These are phyloP conservation scores for Areca catechu DNA, from an alignment of 176 grass and related monocot species.

Conservation along the genomic window DNA sequence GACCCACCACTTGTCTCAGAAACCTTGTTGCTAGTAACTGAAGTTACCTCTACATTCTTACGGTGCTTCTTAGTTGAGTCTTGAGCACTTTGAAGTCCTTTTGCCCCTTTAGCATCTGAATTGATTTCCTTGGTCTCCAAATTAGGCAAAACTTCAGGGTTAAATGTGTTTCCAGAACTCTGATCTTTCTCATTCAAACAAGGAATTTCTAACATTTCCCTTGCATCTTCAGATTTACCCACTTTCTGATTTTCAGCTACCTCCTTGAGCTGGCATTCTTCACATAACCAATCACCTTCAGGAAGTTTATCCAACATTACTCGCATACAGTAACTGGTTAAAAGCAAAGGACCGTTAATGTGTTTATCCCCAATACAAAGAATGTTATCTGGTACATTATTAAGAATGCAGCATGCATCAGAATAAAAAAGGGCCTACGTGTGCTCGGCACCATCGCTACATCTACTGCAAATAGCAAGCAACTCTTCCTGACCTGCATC, in stretches of 20 bases:
- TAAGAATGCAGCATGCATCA: no score
- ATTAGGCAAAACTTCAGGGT: slow-evolving; percentile 22
- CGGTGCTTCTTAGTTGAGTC: slow-evolving; percentile 22
- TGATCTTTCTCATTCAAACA: slow-evolving; percentile 21
- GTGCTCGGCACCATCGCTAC: slow-evolving; percentile 89
- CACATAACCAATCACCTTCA: slow-evolving; percentile 77
- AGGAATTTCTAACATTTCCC: slow-evolving; percentile 26
- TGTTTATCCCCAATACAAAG: no score
- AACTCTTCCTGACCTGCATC: slow-evolving; percentile 83
- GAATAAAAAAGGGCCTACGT: slow-evolving; percentile 35
- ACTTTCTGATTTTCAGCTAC: slow-evolving; percentile 38
- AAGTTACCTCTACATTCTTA: slow-evolving; percentile 23
- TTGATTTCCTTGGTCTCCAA: slow-evolving; percentile 36
- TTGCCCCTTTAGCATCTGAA: slow-evolving; percentile 23
- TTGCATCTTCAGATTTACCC: slow-evolving; percentile 30
- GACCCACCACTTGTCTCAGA: slow-evolving; percentile 15
- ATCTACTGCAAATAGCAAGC: slow-evolving; percentile 82
- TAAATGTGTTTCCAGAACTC: slow-evolving; percentile 8
- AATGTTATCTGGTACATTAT: no score
- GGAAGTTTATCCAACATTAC: slow-evolving; percentile 72
- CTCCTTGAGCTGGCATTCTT: slow-evolving; percentile 71
- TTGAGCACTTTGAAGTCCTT: slow-evolving; percentile 25
- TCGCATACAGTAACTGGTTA: slow-evolving; percentile 83
- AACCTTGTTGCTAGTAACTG: slow-evolving; percentile 15
- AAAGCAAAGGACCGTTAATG: slow-evolving; percentile 8